Conservation (phyloP, 176 grass and related monocot genomes). For the Phyllostachys edulis region DNA sequence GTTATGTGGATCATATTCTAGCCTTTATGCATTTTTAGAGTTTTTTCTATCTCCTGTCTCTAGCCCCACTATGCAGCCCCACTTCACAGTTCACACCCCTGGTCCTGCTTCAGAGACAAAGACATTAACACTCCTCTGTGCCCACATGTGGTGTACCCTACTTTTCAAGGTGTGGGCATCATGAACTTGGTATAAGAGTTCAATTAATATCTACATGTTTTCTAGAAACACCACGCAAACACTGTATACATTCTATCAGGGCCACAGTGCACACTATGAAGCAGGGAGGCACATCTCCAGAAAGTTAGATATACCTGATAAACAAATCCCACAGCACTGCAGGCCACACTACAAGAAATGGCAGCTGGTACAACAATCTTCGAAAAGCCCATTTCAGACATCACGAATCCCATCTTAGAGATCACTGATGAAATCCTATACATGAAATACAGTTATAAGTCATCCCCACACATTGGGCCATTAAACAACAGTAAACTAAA, state of each 20-base stretch:
- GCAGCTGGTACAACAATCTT: slow-evolving; percentile 81
- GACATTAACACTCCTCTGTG: neutral
- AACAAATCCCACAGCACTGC: slow-evolving; percentile 88
- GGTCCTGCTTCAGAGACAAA: slow-evolving; percentile 1
- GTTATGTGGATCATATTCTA: neutral
- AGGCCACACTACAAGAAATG: slow-evolving; percentile 80
- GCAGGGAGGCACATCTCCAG: neutral
- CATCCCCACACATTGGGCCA: neutral
- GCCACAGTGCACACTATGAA: neutral
- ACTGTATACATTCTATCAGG: neutral
- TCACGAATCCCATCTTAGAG: slow-evolving; percentile 95
- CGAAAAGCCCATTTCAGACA: slow-evolving; percentile 83
- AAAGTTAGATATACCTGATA: slow-evolving; percentile 74
- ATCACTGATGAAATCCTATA: slow-evolving; percentile 94
- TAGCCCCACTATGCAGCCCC: neutral
- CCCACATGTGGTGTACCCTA: neutral
- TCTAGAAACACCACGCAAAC: slow-evolving; percentile 7
- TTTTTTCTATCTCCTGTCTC: neutral
- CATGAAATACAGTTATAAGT: slow-evolving; percentile 25
- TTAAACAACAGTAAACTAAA: neutral
- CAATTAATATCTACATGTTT: neutral
- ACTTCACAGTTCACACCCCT: slow-evolving; percentile 21
- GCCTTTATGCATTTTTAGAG: neutral
- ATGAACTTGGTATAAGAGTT: slow-evolving; percentile 15
- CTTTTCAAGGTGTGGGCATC: neutral